Evolutionary conservation across 768 basidiomycete genomes (phyloP), one percentile per base, ranked within the genome.

Genomic region (Paxillus ammoniavirescens): DNA sequence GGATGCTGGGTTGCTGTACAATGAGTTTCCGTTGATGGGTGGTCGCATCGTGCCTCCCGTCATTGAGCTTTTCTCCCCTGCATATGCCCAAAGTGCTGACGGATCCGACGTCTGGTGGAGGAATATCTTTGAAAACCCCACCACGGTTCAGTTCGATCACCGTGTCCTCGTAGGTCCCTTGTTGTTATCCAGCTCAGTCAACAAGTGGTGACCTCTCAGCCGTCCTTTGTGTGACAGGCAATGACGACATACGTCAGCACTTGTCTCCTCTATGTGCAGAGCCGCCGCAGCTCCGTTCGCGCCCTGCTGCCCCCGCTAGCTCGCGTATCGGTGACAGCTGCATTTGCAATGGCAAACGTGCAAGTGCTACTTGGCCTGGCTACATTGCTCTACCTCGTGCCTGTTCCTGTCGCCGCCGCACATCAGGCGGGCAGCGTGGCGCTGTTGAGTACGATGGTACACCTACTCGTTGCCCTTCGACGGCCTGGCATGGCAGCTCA

Each of bases 1-100:
- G 41, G 97, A 99, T 68, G 97, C 97, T 1, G 97, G 97, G 13
- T 72, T 99, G 50, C 69, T 94, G n/a, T 98, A 98, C 73, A 99
- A 99, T 66, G 96, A 98, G 65, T 99, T 97, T 74, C 97, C 97
- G 0, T 72, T 88, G 5, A 99, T 99, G 96, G 96, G 93, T 36
- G 94, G 89, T 7, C 80, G 84, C 14, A 69, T 98, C 14, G 80
- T 82, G 4, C 97, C 97, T 3, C 93, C 94, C 0, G 56, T 75
- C 7, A 81, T 86, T 36, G 97, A 98, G 68, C 80, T 99, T 23
- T 83, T 95, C 66, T 84, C 90, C 26, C 65, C 79, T 1, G 74
- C 77, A 7, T 98, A 97, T 68, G 82, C 93, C 7, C 83, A 85
- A 68, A 80, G 69, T 30, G 61, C 73, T 0, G 87, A 91, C 66